These are phyloP conservation scores for Glonium stellatum DNA, from an alignment of 495 filamentous ascomycete species.

Conservation along the genomic window DNA sequence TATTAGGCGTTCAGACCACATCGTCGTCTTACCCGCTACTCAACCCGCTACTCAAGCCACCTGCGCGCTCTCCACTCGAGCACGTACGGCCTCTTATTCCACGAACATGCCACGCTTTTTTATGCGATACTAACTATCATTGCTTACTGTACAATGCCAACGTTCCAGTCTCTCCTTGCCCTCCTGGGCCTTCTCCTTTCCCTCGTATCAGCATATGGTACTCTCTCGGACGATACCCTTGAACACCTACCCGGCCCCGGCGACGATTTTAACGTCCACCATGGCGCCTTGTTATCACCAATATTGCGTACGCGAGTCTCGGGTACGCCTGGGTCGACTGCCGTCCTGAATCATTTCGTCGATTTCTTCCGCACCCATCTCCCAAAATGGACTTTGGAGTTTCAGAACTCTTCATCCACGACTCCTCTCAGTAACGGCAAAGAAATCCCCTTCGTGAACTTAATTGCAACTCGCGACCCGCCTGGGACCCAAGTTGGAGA, in stretches of 20 bases:
- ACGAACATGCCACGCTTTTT: background rate
- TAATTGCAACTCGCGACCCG: conserved; percentile 84
- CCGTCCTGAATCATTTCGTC: conserved; percentile 73
- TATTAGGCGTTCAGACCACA: background rate
- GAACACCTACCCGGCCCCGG: conserved; percentile 58
- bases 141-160: background rate
- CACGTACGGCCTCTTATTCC: background rate
- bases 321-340: conserved; percentile 67
- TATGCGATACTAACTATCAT: background rate
- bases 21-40: background rate
- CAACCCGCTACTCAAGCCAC: background rate
- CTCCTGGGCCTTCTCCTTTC: conserved; percentile 31
- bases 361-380: conserved; percentile 69
- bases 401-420: conserved; percentile 77
- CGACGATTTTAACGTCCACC: conserved; percentile 72
- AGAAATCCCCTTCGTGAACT: conserved; percentile 74
- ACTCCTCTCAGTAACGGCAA: conserved; percentile 66
- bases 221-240: conserved; percentile 66
- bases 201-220: conserved; percentile 54
- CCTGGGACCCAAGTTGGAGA: conserved; percentile 69
- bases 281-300: conserved; percentile 70
- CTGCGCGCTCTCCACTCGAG: background rate
- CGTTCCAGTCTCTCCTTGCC: background rate
- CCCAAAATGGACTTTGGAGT: conserved; percentile 69
- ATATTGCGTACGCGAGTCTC: conserved; percentile 88